phyloP scores from a whole-genome alignment of 1,284 basidiomycete genomes.

The Meira miltonrushii region DNA sequence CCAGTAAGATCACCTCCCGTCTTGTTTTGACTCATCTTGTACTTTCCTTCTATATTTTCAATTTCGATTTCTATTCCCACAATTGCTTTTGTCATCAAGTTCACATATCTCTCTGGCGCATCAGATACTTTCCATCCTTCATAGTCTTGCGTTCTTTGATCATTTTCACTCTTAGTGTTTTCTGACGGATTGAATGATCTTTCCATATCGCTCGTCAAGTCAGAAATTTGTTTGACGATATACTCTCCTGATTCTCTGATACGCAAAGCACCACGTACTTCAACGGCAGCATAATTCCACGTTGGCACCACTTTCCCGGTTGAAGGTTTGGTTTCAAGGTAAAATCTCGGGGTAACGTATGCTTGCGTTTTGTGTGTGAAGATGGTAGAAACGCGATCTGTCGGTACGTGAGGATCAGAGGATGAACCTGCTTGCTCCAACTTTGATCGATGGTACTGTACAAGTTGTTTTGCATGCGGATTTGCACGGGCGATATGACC shows the following conservation, averaged over 20 bases:
- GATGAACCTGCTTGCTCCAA: not conserved
- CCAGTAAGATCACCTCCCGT: constrained; percentile 52
- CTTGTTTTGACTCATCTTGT: constrained; percentile 55
- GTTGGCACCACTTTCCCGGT: constrained; percentile 31
- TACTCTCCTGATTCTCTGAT: no score
- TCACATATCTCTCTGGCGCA: constrained; percentile 53
- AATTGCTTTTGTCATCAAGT: constrained; percentile 54
- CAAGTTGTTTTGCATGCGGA: constrained; percentile 28
- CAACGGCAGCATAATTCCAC: constrained; percentile 31
- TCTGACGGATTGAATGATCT: constrained; percentile 11
- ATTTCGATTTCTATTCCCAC: constrained; percentile 54
- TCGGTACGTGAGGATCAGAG: not conserved
- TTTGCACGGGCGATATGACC: constrained; percentile 27
- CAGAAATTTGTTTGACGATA: not conserved
- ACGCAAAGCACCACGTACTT: constrained; percentile 18
- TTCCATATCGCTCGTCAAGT: not conserved
- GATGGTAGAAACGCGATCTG: constrained; percentile 23
- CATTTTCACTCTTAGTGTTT: constrained; percentile 8
- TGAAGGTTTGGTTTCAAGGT: constrained; percentile 22
- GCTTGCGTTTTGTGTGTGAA: constrained; percentile 10
- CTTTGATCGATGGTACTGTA: constrained; percentile 8
- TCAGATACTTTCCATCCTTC: constrained; percentile 52
- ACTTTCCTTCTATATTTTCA: constrained; percentile 52
- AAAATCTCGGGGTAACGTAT: constrained; percentile 31
- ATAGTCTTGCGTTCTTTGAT: not conserved